Conservation (phyloP, 257 asterid genomes). For the Ballota nigra region DNA sequence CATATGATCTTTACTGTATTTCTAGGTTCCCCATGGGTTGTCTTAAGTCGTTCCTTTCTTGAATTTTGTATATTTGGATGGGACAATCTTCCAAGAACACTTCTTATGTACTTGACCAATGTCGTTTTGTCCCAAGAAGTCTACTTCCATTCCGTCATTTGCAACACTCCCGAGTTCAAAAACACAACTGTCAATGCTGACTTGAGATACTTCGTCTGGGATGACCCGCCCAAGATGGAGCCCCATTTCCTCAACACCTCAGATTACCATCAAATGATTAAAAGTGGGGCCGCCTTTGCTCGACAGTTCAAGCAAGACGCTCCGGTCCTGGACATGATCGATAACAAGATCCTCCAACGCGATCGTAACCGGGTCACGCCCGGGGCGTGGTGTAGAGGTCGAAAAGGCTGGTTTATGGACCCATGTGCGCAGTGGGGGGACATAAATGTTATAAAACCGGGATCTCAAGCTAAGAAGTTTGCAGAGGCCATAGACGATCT, state of each 20-base stretch:
- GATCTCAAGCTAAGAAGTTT: conserved; percentile 55
- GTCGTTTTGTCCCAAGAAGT: conserved; percentile 75
- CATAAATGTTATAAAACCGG: conserved; percentile 67
- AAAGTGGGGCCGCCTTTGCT: conserved; percentile 93
- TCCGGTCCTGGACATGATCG: conserved; percentile 78
- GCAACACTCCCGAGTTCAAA: conserved; percentile 74
- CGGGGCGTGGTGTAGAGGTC: conserved; percentile 91
- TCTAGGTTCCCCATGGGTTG: conserved; percentile 96
- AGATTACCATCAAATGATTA: conserved; percentile 57
- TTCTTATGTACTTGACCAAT: conserved; percentile 80
- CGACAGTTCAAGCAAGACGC: conserved; percentile 65
- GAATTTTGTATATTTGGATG: conserved; percentile 88
- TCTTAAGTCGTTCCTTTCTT: conserved; percentile 81
- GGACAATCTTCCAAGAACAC: conserved; percentile 96
- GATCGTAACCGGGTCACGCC: conserved; percentile 69
- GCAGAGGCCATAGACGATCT: conserved; percentile 47
- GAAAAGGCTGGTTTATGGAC: conserved; percentile 63
- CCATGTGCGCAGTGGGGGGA: conserved; percentile 94
- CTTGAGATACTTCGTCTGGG: conserved; percentile 91
- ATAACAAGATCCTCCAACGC: conserved; percentile 64
- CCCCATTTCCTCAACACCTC: conserved; percentile 66
- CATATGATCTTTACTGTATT: conserved; percentile 7
- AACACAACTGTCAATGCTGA: conserved; percentile 83
- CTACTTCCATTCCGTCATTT: conserved; percentile 86
- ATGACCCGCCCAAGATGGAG: conserved; percentile 95